Conservation (phyloP, 352 stramenopile genomes). For the Globisporangium megalacanthum region DNA sequence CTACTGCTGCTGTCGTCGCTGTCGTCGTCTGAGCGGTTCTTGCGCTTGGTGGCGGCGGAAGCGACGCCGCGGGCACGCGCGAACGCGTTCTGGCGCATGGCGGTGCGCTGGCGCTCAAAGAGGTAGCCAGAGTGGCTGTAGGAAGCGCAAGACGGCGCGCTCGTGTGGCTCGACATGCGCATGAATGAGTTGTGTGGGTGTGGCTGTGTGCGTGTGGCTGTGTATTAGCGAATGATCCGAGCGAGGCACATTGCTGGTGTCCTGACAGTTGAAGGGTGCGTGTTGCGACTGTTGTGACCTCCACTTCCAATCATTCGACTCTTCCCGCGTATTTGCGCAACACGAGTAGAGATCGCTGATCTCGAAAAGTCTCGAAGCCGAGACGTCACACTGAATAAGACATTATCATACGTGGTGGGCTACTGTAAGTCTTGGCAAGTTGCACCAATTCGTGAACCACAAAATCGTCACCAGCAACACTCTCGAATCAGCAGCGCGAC, state of each 20-base stretch:
- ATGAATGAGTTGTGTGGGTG: neutral
- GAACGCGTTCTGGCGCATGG: conserved; percentile 45
- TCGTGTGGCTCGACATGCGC: conserved; percentile 7
- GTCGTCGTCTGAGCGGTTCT: conserved; percentile 22
- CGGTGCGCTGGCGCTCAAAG: conserved; percentile 33
- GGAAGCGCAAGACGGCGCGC: conserved; percentile 30
- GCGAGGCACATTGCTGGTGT: no score
- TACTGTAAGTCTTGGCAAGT: no score
- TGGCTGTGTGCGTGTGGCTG: neutral
- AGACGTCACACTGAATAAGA: no score
- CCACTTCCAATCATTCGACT: no score
- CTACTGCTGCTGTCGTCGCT: conserved; percentile 1
- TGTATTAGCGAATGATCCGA: no score
- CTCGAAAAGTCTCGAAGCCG: conserved; percentile 13
- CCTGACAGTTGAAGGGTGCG: no score
- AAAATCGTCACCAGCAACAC: no score
- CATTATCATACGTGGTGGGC: no score
- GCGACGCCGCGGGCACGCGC: conserved; percentile 24
- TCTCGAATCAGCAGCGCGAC: no score
- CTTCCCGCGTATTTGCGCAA: neutral
- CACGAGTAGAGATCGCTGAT: conserved; percentile 7
- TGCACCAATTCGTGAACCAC: no score
- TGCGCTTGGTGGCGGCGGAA: conserved; percentile 33
- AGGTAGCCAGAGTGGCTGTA: conserved; percentile 29
- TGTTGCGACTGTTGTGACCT: no score